A percentile compares a stretch with the other conserved stretches of the same genome.
Conservation (phyloP, 2,329 filamentous ascomycete species). For the Lecanicillium sp. region DNA sequence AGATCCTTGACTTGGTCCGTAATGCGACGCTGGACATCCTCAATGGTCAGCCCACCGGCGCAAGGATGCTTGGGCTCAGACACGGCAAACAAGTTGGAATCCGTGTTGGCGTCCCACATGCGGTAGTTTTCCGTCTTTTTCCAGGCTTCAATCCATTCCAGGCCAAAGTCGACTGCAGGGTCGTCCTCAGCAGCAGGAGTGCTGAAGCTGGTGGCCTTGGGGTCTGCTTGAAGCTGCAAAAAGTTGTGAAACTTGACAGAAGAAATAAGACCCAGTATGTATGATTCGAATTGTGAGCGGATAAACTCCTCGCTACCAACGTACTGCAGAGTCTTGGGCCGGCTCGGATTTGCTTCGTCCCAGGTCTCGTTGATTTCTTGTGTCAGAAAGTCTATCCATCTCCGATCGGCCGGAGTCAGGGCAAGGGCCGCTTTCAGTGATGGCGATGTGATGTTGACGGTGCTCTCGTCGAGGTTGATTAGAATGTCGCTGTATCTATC, state of each 20-base stretch:
- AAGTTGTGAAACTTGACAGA: constrained; percentile 83
- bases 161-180: constrained; percentile 73
- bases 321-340: constrained; percentile 92
- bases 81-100: constrained; percentile 87
- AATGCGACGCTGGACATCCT: constrained; percentile 85
- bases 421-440: constrained; percentile 67
- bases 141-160: constrained; percentile 85
- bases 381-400: constrained; percentile 95
- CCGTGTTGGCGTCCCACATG: constrained; percentile 74
- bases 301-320: constrained; percentile 97
- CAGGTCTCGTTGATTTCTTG: constrained; percentile 93
- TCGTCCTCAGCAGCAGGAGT: constrained; percentile 71
- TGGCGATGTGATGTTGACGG: constrained; percentile 73
- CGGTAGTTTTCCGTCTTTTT: constrained; percentile 81
- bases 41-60: constrained; percentile 83
- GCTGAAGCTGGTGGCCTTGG: constrained; percentile 47
- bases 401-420: constrained; percentile 77
- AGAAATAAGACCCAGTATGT: constrained; percentile 80
- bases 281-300: constrained; percentile 92
- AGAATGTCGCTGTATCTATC: constrained; percentile 94
- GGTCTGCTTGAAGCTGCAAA: constrained; percentile 57
- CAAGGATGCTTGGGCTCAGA: constrained; percentile 90
- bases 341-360: constrained; percentile 82
- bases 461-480: constrained; percentile 88
- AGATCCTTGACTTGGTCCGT: constrained; percentile 89